Conservation (phyloP, 345 rosid genomes). For the Hirschfeldia incana region DNA sequence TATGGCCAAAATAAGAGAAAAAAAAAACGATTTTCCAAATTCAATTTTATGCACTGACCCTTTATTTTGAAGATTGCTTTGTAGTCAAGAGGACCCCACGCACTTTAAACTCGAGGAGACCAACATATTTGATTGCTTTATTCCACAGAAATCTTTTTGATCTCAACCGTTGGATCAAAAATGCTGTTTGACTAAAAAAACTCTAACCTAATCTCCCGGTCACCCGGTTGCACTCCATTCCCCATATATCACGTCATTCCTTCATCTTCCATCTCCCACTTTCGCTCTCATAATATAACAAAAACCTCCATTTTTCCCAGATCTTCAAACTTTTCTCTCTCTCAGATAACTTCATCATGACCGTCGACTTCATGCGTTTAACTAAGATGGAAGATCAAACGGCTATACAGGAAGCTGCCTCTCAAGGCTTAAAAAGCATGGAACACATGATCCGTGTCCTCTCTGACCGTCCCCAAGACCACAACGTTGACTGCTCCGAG, state of each 20-base stretch:
- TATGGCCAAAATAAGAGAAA: no score
- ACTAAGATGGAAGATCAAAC: constrained; percentile 63
- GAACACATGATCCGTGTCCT: constrained; percentile 64
- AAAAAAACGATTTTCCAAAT: neutral
- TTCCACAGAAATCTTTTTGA: constrained; percentile 15
- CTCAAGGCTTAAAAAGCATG: constrained; percentile 83
- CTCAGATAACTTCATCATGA: constrained; percentile 41
- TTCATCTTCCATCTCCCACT: constrained; percentile 9
- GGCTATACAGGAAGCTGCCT: constrained; percentile 81
- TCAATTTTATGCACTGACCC: neutral
- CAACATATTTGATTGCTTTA: constrained; percentile 32
- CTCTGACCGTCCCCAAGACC: constrained; percentile 48
- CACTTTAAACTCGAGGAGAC: constrained; percentile 20
- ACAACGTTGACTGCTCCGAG: constrained; percentile 53
- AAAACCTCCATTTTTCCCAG: constrained; percentile 1
- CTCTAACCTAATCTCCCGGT: constrained; percentile 22
- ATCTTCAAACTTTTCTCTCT: neutral
- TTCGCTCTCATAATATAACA: neutral
- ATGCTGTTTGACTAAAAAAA: constrained; percentile 25
- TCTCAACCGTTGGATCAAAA: constrained; percentile 28
- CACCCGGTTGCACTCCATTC: constrained; percentile 11
- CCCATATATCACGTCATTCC: constrained; percentile 34
- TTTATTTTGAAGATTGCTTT: constrained; percentile 21
- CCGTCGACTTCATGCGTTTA: constrained; percentile 58
- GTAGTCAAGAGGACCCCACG: constrained; percentile 18